Base-by-base conservation (phyloP, 1,139 yeast species). In the Kluyveromyces marxianus region DNA sequence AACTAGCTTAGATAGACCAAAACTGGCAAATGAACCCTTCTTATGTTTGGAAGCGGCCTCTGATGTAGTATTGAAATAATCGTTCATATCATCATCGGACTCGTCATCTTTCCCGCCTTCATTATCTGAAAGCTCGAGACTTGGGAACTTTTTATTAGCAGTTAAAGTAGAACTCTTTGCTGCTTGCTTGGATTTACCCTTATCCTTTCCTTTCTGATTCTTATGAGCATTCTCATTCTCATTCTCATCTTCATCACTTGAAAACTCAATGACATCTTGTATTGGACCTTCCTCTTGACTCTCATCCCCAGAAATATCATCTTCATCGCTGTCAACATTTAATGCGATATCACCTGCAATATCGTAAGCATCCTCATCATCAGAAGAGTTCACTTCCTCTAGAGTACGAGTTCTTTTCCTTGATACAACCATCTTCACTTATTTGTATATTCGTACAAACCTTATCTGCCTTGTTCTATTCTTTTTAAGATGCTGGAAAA, bases 1-100 rank as follows among this genome's bases (percentile, higher is more conserved):
- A 10, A 90, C 65, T 48, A 76, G 71, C 59, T 83, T 84, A 26
- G 95, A 83, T 46, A 94, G 72, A 2, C 97, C 98, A 69, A 92
- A 83, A 38, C 95, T 84, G 4, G 88, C 88, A 70, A 90, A 90
- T 34, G 95, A 77, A 39, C 96, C 95, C 48, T 79, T 79, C 63
- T 86, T 87, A 46, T 83, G 83, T 58, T 82, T 80, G 29, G 75
- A 79, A 50, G 71, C 58, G 65, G 80, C 75, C 63, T 60, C 69
- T 60, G 47, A 71, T 54, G 59, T 60, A 6, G 60, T 62, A 3
- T 65, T 53, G 49, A 70, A 73, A 50, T 72, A 74, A 31, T 63
- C 67, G 34, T 72, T 69, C 41, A 76, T 69, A 44, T 75, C 79
- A 38, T 69, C 69, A 24, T 67, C 67, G 51, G 76, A 74, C 35